These are phyloP conservation scores for Coemansia sp. DNA, from an alignment of 192 early-diverging fungal species.

Conservation along the genomic window DNA sequence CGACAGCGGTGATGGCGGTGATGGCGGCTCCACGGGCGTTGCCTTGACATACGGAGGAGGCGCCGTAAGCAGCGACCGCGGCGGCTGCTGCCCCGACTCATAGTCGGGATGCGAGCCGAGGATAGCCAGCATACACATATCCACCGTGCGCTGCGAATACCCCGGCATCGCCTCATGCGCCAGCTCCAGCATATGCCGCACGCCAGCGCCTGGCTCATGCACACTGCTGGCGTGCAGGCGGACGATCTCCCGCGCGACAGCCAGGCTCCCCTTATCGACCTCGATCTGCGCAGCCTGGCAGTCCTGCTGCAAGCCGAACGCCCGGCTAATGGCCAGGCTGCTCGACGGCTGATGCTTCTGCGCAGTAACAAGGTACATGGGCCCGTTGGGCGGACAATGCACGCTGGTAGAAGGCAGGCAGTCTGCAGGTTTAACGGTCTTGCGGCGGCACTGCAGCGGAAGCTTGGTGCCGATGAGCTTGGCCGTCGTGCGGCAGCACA, in stretches of 20 bases:
- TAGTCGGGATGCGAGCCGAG: conserved; percentile 25
- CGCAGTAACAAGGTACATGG: background rate
- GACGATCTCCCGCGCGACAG: conserved; percentile 5
- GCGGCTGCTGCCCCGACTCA: conserved; percentile 8
- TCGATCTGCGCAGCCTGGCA: background rate
- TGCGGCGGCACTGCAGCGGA: conserved; percentile 44
- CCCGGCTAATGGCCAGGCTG: conserved; percentile 3
- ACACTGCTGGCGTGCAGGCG: background rate
- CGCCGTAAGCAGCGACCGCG: background rate
- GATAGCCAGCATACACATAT: conserved; percentile 19
- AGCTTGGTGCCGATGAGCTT: conserved; percentile 46
- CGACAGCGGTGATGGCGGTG: background rate
- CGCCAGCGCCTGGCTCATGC: conserved; percentile 4
- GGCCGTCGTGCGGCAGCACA: conserved; percentile 31
- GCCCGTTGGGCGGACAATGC: conserved; percentile 1
- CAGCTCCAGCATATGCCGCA: conserved; percentile 8
- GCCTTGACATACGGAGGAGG: background rate
- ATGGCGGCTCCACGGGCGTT: background rate
- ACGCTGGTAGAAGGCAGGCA: background rate
- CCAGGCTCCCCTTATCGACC: conserved; percentile 10
- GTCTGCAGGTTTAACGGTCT: conserved; percentile 19
- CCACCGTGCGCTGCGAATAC: conserved; percentile 1
- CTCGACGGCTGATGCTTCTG: background rate
- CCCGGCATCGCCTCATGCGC: conserved; percentile 9
- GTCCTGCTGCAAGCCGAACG: too few relatives aligned